Base-by-base conservation (phyloP, 176 grass and related monocot genomes). In the Avena insularis region DNA sequence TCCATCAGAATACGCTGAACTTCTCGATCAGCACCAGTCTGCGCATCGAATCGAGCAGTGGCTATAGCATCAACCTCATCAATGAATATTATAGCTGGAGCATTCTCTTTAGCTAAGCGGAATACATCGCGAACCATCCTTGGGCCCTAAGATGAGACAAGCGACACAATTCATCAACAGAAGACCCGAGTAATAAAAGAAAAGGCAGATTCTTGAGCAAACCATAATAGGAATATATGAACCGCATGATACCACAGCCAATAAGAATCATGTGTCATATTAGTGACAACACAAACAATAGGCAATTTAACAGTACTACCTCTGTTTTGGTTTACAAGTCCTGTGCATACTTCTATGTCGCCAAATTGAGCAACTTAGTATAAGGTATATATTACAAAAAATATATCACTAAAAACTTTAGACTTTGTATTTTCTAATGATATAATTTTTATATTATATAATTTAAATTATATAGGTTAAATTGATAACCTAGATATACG, bases 1-100 rank as follows among this genome's bases (percentile, higher is more conserved):
- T 99, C 97, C 97, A 99, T 99, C 64, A 99, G 92, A 79, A 99
- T 99, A 89, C 97, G 97, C 68, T 99, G 97, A 75, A 99, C 97
- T 88, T 99, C 97, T 78, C 97, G 76, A 72, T 99, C 97, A 51
- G 97, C 97, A 83, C 97, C 97, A 25, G 97, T 99, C 83, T 99
- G 97, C 84, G 97, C 97, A 96, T 99, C 97, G 70, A 99, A 99
- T 55, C 97, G 94, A 63, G 97, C 97, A 50, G 97, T 99, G 19
- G 97, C 97, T 75, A 99, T 99, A 59, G 97, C 97, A 91, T 99
- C 97, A 86, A 99, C 97, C 89, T 99, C 97, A 84, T 99, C 97
- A 43, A 99, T 99, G 63, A 99, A 99, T 82, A 99, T 94, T 57
- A 99, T 99, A 43, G 97, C 97, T 3, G 97, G 97, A 3, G 97